A percentile compares a stretch with the other conserved stretches of the same genome.
These are phyloP conservation scores for Scleroderma citrinum DNA, from an alignment of 768 basidiomycete genomes.

Conservation along the genomic window DNA sequence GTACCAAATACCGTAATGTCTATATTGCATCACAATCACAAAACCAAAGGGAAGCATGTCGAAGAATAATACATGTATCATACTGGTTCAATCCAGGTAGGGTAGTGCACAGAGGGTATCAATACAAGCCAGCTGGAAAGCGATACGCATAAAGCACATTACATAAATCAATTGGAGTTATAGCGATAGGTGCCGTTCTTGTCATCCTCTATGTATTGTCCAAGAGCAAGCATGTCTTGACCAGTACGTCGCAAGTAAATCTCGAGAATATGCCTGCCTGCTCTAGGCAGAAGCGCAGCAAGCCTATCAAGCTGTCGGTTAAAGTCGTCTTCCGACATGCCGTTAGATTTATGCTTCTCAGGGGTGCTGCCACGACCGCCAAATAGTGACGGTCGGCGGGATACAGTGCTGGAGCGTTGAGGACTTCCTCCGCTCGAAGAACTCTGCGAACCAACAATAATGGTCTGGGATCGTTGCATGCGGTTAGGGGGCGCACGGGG, in stretches of 20 bases:
- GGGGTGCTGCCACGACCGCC: conserved; percentile 14
- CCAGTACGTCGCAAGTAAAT: conserved; percentile 70
- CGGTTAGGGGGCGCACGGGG: conserved; percentile 65
- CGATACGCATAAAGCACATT: conserved; percentile 3
- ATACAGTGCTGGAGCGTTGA: conserved; percentile 28
- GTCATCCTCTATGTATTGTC: conserved; percentile 80
- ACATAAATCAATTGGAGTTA: conserved; percentile 20
- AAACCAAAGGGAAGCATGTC: conserved; percentile 1
- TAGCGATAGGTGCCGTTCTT: conserved; percentile 59
- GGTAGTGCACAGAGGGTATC: conserved; percentile 11
- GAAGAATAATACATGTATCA: conserved; percentile 21
- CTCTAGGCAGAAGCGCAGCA: conserved; percentile 64
- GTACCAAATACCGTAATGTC: not conserved
- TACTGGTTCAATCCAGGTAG: conserved; percentile 7
- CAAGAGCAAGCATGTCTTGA: conserved; percentile 80
- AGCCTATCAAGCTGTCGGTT: conserved; percentile 65
- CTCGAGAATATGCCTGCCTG: conserved; percentile 59
- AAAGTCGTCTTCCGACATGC: conserved; percentile 42
- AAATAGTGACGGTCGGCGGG: conserved; percentile 26
- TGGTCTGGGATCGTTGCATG: conserved; percentile 61
- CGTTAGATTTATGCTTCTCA: conserved; percentile 2
- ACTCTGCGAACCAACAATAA: conserved; percentile 38
- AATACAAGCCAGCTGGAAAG: conserved; percentile 8
- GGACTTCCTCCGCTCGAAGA: conserved; percentile 9
- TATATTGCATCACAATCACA: not conserved